A percentile compares a stretch with the other conserved stretches of the same genome.
Evolutionary conservation across 2,329 filamentous ascomycete species (phyloP).

Genomic region (Phialophora tarda): DNA sequence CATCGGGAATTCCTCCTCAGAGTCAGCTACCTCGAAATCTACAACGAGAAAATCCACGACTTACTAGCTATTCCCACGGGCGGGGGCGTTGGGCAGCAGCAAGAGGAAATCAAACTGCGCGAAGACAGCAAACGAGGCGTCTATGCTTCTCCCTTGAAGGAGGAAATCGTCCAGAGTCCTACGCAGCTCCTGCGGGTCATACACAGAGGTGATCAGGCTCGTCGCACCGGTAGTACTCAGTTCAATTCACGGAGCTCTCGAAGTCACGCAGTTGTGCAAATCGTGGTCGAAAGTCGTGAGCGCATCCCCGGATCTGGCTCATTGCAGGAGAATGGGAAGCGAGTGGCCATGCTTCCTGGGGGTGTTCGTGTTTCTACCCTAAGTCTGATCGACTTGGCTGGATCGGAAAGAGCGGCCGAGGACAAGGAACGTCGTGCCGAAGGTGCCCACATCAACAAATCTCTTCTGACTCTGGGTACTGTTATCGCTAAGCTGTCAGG

Average conservation of each 20-base stretch:
- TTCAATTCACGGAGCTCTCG: slow-evolving; percentile 96
- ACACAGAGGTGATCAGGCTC: slow-evolving; percentile 86
- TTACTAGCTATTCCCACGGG: slow-evolving; percentile 76
- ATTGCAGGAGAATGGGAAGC: slow-evolving; percentile 63
- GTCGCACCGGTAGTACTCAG: slow-evolving; percentile 90
- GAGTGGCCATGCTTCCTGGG: slow-evolving; percentile 74
- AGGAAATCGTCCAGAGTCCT: slow-evolving; percentile 97
- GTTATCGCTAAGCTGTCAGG: slow-evolving; percentile 94
- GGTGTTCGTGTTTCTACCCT: slow-evolving; percentile 94
- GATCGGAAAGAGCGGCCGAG: slow-evolving; percentile 94
- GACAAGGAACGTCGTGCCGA: slow-evolving; percentile 92
- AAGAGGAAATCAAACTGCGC: slow-evolving; percentile 93
- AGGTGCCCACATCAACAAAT: slow-evolving; percentile 98
- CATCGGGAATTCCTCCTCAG: slow-evolving; percentile 91
- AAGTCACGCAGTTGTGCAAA: slow-evolving; percentile 97
- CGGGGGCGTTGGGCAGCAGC: slow-evolving; percentile 59
- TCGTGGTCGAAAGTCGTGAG: slow-evolving; percentile 95
- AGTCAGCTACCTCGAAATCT: slow-evolving; percentile 98
- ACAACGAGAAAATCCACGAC: slow-evolving; percentile 97
- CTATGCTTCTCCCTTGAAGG: slow-evolving; percentile 93
- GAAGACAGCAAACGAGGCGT: slow-evolving; percentile 97
- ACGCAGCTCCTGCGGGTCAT: slow-evolving; percentile 95
- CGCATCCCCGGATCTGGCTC: slow-evolving; percentile 66
- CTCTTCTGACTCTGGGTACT: slow-evolving; percentile 88
- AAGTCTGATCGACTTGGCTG: slow-evolving; percentile 93